Conservation (phyloP, 2,329 filamentous ascomycete genomes). For the Penicillium janthinellum region DNA sequence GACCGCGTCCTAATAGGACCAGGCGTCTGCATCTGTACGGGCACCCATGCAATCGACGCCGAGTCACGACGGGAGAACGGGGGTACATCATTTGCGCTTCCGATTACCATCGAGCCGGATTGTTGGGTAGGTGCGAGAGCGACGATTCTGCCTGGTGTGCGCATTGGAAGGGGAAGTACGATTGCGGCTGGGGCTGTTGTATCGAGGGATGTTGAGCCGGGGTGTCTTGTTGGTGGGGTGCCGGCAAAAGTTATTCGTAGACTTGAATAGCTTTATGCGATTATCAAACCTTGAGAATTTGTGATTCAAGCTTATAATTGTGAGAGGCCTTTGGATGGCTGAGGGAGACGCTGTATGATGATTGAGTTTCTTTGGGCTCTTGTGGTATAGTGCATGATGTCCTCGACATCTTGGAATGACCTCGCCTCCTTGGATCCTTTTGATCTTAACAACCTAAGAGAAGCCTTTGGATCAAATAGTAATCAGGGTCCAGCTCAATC, state of each 20-base stretch:
- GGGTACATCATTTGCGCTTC: conserved; percentile 1
- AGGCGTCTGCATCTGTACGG: conserved; percentile 4
- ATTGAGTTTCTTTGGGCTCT: too few species aligned
- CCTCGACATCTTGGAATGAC: too few species aligned
- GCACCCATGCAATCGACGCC: conserved; percentile 2
- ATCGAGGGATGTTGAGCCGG: background rate
- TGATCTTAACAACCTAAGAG: too few species aligned
- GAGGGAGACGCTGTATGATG: too few species aligned
- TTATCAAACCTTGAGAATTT: too few species aligned
- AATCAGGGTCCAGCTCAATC: too few species aligned
- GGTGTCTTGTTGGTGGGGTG: conserved; percentile 5
- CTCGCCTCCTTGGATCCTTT: too few species aligned
- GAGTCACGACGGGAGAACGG: background rate
- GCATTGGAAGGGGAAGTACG: conserved; percentile 1
- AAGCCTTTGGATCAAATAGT: too few species aligned
- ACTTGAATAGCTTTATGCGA: background rate
- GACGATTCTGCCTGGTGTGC: conserved; percentile 5
- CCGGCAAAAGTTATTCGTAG: background rate
- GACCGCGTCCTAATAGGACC: conserved; percentile 5
- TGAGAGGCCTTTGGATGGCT: too few species aligned
- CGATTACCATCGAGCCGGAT: conserved; percentile 6
- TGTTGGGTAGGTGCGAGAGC: conserved; percentile 5
- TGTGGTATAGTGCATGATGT: too few species aligned
- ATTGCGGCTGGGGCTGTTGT: conserved; percentile 7
- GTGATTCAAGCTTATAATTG: too few species aligned